phyloP scores from a whole-genome alignment of 2,329 filamentous ascomycete genomes.

The Laburnicola sp. region DNA sequence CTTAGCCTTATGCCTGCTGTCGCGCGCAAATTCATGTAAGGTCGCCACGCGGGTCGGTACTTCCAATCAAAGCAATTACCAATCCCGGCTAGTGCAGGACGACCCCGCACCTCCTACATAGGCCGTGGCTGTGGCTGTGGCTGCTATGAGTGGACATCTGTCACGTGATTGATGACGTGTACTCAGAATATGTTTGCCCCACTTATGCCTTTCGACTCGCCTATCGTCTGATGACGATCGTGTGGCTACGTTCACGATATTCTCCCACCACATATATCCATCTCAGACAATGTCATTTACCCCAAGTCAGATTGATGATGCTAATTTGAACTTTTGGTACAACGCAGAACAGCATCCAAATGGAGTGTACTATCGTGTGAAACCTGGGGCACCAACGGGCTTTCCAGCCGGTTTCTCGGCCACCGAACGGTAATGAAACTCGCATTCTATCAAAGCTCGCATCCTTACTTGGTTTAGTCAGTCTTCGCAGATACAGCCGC shows the following conservation, averaged over 20 bases:
- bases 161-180: neutral
- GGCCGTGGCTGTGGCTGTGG: neutral
- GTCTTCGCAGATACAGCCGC: neutral
- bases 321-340: neutral
- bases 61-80: no score
- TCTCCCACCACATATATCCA: no score
- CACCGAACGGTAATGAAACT: neutral
- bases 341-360: neutral
- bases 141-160: neutral
- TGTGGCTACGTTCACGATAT: no score
- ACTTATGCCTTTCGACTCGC: neutral
- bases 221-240: no score
- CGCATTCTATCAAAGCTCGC: neutral
- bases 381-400: neutral
- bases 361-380: neutral
- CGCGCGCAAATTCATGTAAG: no score
- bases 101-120: neutral
- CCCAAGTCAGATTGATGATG: conserved; percentile 2
- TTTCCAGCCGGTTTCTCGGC: conserved; percentile 5
- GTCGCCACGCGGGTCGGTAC: no score
- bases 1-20: no score
- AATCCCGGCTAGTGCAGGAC: no score
- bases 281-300: no score
- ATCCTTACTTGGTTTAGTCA: neutral
- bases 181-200: neutral